Evolutionary conservation across 129 eudicot genomes (phyloP).

Genomic region (Rutidosis leptorrhynchoides): DNA sequence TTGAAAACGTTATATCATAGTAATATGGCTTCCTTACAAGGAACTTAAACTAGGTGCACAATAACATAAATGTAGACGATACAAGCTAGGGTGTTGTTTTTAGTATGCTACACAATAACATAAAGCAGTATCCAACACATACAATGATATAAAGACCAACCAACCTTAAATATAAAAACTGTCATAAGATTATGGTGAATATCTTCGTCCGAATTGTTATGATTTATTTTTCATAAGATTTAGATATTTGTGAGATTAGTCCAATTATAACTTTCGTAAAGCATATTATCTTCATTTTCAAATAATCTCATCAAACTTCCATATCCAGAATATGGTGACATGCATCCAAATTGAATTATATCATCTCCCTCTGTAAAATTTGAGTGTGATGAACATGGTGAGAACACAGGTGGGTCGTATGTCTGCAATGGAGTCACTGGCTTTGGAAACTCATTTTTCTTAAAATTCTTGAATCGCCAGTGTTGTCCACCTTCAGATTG

Average conservation of each 20-base stretch:
- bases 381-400: constrained; percentile 55
- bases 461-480: constrained; percentile 24
- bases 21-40: not conserved
- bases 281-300: constrained; percentile 42
- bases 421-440: constrained; percentile 35
- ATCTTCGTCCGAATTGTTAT: not conserved
- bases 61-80: too few species aligned
- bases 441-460: constrained; percentile 27
- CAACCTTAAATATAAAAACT: not conserved
- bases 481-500: constrained; percentile 43
- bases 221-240: constrained; percentile 27
- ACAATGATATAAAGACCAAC: not conserved
- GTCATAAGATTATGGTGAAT: not conserved
- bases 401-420: constrained; percentile 32
- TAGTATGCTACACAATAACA: not conserved
- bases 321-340: constrained; percentile 52
- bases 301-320: constrained; percentile 38
- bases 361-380: constrained; percentile 58
- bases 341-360: constrained; percentile 35
- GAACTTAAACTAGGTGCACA: too few species aligned
- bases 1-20: not conserved
- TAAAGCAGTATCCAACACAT: not conserved
- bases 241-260: constrained; percentile 20
- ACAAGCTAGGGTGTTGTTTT: not conserved
- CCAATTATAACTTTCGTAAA: constrained; percentile 16